These are phyloP conservation scores for Uronychia setigera DNA, from an alignment of 73 alveolate species.

Conservation along the genomic window DNA sequence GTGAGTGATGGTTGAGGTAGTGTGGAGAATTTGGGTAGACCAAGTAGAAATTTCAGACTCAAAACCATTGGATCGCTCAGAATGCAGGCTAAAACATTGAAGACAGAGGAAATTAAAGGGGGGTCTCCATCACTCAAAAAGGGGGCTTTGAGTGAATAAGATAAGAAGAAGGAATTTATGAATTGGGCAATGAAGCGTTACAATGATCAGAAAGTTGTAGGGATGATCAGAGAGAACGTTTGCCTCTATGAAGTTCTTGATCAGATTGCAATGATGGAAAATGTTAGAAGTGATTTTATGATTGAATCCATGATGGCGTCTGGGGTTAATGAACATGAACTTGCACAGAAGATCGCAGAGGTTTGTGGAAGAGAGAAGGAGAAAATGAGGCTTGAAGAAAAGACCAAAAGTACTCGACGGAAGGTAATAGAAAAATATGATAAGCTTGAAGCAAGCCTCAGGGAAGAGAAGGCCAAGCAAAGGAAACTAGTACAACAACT, in stretches of 20 bases:
- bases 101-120: too few species aligned
- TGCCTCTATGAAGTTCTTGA: not conserved
- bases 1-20: too few species aligned
- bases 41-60: too few species aligned
- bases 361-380: not conserved
- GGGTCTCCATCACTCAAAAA: too few species aligned
- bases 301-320: not conserved
- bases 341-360: not conserved
- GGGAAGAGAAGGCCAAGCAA: not conserved
- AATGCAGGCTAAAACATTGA: too few species aligned
- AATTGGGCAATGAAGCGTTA: not conserved
- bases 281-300: not conserved
- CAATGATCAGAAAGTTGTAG: not conserved
- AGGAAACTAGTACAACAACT: not conserved
- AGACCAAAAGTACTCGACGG: not conserved
- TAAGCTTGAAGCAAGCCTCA: not conserved
- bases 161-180: not conserved
- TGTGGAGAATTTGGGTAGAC: too few species aligned
- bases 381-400: not conserved
- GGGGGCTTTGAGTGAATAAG: too few species aligned
- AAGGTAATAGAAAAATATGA: not conserved
- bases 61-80: too few species aligned
- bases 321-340: not conserved
- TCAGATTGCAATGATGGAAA: not conserved
- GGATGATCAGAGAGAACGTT: not conserved